Evolutionary conservation across 148 eudicot species (phyloP).

Genomic region (Chenopodium berlandieri): DNA sequence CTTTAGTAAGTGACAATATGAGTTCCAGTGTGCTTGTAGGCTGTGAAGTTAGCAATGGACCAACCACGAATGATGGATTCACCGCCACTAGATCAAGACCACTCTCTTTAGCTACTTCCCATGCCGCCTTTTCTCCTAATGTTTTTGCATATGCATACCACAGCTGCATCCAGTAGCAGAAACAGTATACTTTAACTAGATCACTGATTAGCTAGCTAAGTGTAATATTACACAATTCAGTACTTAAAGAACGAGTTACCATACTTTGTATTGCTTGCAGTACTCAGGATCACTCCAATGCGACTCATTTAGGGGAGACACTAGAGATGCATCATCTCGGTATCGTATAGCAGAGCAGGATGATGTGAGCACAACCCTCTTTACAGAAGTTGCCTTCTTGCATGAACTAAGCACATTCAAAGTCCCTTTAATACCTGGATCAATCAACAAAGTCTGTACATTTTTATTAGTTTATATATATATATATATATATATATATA

Average conservation of each 20-base stretch:
- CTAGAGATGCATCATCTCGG: slow-evolving; percentile 46
- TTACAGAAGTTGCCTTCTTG: slow-evolving; percentile 49
- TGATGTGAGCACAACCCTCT: slow-evolving; percentile 66
- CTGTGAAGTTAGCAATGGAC: slow-evolving; percentile 64
- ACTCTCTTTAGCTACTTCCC: slow-evolving; percentile 62
- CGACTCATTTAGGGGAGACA: slow-evolving; percentile 67
- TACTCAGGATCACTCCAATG: slow-evolving; percentile 80
- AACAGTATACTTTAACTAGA: background rate
- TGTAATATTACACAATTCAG: background rate
- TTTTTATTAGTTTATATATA: no score
- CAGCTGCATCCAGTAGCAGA: slow-evolving; percentile 38
- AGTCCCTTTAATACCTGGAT: slow-evolving; percentile 59
- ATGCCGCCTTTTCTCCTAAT: slow-evolving; percentile 60
- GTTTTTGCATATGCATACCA: slow-evolving; percentile 88
- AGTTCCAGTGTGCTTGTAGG: slow-evolving; percentile 68
- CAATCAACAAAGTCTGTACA: slow-evolving; percentile 14
- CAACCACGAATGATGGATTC: slow-evolving; percentile 70
- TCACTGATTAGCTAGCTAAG: background rate
- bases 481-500: no score
- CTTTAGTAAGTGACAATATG: slow-evolving; percentile 43
- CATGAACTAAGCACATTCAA: slow-evolving; percentile 61
- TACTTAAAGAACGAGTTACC: background rate
- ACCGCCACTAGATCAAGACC: slow-evolving; percentile 69
- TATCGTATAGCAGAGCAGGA: slow-evolving; percentile 65
- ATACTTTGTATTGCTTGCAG: slow-evolving; percentile 59